A percentile compares a stretch with the other conserved stretches of the same genome.
Evolutionary conservation across 257 asterid genomes (phyloP).

Genomic region (Plantago ovata): DNA sequence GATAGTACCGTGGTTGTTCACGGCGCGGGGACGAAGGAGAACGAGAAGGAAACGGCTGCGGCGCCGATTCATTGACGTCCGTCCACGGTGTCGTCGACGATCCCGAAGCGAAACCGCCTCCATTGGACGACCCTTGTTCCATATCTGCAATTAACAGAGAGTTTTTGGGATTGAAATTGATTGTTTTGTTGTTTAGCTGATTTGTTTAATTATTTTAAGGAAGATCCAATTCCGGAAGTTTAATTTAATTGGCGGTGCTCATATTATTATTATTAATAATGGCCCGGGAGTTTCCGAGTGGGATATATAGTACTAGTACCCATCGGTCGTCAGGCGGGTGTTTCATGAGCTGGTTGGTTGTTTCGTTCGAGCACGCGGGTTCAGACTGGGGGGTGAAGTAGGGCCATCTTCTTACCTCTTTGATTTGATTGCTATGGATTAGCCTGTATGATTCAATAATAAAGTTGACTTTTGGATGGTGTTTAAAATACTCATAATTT

Average conservation of each 20-base stretch:
- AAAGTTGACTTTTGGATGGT: too few species aligned
- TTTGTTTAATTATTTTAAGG: not conserved
- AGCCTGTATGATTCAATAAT: too few species aligned
- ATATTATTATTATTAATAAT: not conserved
- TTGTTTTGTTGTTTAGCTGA: not conserved
- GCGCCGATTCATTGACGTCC: conserved; percentile 41
- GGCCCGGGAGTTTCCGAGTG: conserved; percentile 2
- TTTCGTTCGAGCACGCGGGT: not conserved
- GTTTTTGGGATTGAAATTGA: not conserved
- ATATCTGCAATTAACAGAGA: conserved; percentile 16
- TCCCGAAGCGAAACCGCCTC: conserved; percentile 27
- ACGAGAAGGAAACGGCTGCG: conserved; percentile 49
- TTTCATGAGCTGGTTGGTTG: not conserved
- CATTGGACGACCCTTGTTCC: conserved; percentile 28
- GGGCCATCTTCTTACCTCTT: too few species aligned
- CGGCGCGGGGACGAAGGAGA: conserved; percentile 6
- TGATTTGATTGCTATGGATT: too few species aligned
- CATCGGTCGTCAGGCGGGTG: conserved; percentile 1
- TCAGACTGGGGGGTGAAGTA: conserved; percentile 17
- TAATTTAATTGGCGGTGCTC: too few species aligned
- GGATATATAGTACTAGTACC: not conserved
- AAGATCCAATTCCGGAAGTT: not conserved
- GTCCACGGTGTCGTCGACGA: conserved; percentile 27
- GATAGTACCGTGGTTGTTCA: conserved; percentile 22
- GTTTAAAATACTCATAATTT: too few species aligned